These are phyloP conservation scores for Alternaria atra DNA, from an alignment of 2,329 filamentous ascomycete genomes.

Conservation along the genomic window DNA sequence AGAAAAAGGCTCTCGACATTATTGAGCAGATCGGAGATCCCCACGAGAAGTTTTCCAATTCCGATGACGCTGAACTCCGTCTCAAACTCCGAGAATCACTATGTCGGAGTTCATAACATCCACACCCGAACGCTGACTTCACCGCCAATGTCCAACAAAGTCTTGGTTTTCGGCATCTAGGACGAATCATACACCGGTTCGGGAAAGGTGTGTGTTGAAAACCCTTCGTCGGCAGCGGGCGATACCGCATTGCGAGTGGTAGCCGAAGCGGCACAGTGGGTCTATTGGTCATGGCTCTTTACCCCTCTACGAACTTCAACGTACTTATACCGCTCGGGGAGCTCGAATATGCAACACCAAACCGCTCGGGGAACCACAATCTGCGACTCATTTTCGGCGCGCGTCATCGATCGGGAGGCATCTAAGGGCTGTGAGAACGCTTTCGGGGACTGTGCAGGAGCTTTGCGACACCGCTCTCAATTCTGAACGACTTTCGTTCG, in stretches of 20 bases:
- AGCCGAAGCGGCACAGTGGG: conserved; percentile 21
- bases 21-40: conserved; percentile 30
- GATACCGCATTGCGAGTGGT: conserved; percentile 28
- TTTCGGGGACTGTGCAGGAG: conserved; percentile 10
- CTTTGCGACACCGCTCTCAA: neutral
- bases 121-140: conserved; percentile 1
- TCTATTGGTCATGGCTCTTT: conserved; percentile 14
- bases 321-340: conserved; percentile 13
- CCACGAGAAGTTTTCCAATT: conserved; percentile 12
- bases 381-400: conserved; percentile 9
- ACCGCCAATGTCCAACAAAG: conserved; percentile 16
- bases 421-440: conserved; percentile 3
- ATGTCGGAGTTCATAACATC: conserved; percentile 13
- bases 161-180: conserved; percentile 18
- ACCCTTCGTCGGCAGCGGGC: conserved; percentile 28
- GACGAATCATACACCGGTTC: conserved; percentile 23
- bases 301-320: conserved; percentile 4
- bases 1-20: conserved; percentile 21
- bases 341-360: conserved; percentile 4
- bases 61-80: conserved; percentile 28
- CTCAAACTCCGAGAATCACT: conserved; percentile 17
- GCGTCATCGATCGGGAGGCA: conserved; percentile 12
- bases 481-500: neutral
- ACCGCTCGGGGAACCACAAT: conserved; percentile 12
- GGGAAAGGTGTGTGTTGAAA: conserved; percentile 8